Percentiles rank a stretch among this genome's conserved stretches.
phyloP scores from a whole-genome alignment of 495 filamentous ascomycete species.

The Poronia punctata region DNA sequence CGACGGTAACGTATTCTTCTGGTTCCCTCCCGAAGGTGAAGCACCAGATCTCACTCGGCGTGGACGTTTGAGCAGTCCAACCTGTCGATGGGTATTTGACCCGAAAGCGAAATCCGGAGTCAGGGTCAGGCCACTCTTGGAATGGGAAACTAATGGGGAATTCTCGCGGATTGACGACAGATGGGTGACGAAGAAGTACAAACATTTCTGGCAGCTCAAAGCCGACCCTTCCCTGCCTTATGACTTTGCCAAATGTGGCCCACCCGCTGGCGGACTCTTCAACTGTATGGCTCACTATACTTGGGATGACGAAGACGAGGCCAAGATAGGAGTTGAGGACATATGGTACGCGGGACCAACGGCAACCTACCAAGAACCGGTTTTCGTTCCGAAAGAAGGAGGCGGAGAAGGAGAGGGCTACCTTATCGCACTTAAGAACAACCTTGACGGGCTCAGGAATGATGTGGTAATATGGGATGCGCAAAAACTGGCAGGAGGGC shows the following conservation, averaged over 20 bases:
- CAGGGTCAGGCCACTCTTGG: constrained; percentile 24
- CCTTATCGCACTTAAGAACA: constrained; percentile 48
- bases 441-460: constrained; percentile 42
- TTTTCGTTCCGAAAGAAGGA: constrained; percentile 45
- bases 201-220: constrained; percentile 48
- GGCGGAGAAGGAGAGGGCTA: constrained; percentile 49
- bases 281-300: constrained; percentile 43
- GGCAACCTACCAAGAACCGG: constrained; percentile 50
- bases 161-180: constrained; percentile 57
- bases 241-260: constrained; percentile 43
- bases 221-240: constrained; percentile 40
- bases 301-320: constrained; percentile 20
- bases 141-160: constrained; percentile 45
- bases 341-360: constrained; percentile 43
- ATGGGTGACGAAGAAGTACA: constrained; percentile 42
- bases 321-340: constrained; percentile 12
- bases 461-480: constrained; percentile 47
- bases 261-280: constrained; percentile 41
- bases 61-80: constrained; percentile 39
- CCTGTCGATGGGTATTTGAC: constrained; percentile 49
- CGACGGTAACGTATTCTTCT: constrained; percentile 52
- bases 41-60: constrained; percentile 20
- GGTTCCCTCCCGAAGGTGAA: constrained; percentile 41
- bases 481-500: constrained; percentile 33
- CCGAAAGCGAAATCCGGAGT: constrained; percentile 34